Conservation (phyloP, 1,139 yeast genomes). For the Pneumocystis canis region DNA sequence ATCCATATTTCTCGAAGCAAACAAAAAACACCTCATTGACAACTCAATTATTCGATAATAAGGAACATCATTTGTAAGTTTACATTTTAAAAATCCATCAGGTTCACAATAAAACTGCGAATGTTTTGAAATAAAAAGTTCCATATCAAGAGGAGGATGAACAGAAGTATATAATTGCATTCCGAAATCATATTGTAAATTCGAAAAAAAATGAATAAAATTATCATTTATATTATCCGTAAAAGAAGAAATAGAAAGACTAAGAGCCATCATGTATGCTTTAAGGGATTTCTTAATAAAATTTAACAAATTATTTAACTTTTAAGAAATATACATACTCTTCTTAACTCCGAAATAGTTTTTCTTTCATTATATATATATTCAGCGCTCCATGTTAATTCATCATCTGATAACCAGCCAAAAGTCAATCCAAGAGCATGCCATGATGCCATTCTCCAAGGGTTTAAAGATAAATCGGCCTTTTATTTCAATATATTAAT, state of each 20-base stretch:
- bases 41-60: background rate
- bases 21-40: constrained; percentile 50
- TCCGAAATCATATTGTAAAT: constrained; percentile 44
- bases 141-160: constrained; percentile 45
- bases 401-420: constrained; percentile 72
- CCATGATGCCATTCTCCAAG: constrained; percentile 75
- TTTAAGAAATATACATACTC: constrained; percentile 18
- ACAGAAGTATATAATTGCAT: constrained; percentile 47
- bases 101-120: constrained; percentile 1
- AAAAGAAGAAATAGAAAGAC: constrained; percentile 28
- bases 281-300: constrained; percentile 37
- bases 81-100: background rate
- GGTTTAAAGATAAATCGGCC: constrained; percentile 48
- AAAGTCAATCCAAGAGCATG: constrained; percentile 65
- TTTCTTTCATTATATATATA: constrained; percentile 51
- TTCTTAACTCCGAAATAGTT: constrained; percentile 36
- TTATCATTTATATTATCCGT: background rate
- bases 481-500: background rate
- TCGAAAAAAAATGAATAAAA: constrained; percentile 21
- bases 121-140: constrained; percentile 20
- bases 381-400: constrained; percentile 80
- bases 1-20: constrained; percentile 19
- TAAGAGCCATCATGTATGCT: constrained; percentile 68
- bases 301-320: background rate
- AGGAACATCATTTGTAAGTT: background rate